Base-by-base conservation (phyloP, 2,329 filamentous ascomycete genomes). In the Xylariaceae sp. region DNA sequence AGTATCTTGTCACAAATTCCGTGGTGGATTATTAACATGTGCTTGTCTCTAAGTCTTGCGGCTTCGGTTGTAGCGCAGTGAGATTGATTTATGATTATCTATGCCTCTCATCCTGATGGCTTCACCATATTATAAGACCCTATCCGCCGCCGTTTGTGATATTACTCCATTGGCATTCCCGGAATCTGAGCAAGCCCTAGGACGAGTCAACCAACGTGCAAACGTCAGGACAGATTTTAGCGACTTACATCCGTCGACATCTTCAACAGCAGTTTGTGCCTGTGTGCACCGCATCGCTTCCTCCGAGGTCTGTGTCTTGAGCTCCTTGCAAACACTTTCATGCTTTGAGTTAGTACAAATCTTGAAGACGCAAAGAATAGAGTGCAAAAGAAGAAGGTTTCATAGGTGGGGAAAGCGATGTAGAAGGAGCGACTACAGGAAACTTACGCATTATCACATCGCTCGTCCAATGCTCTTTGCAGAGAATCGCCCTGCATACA, bases 381-480 rank as follows among this genome's bases (percentile, higher is more conserved):
- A 70, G 55, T 73, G 66, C 68, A 74, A n/a, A 70, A 12, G 71
- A 28, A 7, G 22, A 4, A 28, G 22, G 22, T 28, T 7, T 28
- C 22, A 28, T 28, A 4, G 22, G 22, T 4, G 22, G 7, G 7
- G 7, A 28, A 5, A 7, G 22, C 7, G 22, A 28, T 28, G 22
- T 28, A 28, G 4, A 28, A 28, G 4, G 22, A 28, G 22, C n/a
- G n/a, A n/a, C n/a, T n/a, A 28, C 22, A 28, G 22, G 22, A 28
- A 5, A 28, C 22, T 28, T 28, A 28, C 22, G 60, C 63, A 28
- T 62, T 66, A 57, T 70, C 70, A 61, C 71, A 73, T 34, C 61
- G 57, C 45, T 70, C 71, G 52, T 73, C 63, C 56, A 73, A 64
- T 17, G 71, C 70, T 19, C 69, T 67, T 51, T 73, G 71, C 10